phyloP scores from a whole-genome alignment of 78 protist genomes.

The Speleostelium caveatum region DNA sequence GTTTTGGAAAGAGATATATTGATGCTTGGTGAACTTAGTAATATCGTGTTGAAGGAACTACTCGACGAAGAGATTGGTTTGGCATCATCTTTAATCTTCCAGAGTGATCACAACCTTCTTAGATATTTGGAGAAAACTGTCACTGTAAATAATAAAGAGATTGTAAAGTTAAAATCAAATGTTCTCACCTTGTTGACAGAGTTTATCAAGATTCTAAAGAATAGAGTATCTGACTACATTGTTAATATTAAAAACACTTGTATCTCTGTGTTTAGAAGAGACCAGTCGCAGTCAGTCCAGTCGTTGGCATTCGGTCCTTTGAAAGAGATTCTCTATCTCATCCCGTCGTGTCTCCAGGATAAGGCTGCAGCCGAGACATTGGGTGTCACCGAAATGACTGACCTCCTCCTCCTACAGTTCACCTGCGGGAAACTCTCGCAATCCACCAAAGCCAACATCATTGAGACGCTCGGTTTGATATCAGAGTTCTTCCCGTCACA shows the following conservation, averaged over 20 bases:
- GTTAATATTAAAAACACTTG: slow-evolving; percentile 40
- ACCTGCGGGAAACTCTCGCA: slow-evolving; percentile 76
- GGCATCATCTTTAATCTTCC: slow-evolving; percentile 41
- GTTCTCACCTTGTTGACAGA: slow-evolving; percentile 17
- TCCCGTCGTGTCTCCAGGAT: too few species aligned
- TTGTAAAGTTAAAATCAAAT: slow-evolving; percentile 21
- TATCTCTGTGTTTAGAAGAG: slow-evolving; percentile 32
- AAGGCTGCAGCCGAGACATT: slow-evolving; percentile 15
- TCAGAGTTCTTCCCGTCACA: slow-evolving; percentile 36
- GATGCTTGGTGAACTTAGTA: slow-evolving; percentile 18
- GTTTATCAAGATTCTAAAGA: neutral
- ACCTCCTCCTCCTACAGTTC: slow-evolving; percentile 39
- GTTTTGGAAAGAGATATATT: slow-evolving; percentile 40
- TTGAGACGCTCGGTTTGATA: slow-evolving; percentile 59
- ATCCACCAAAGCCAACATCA: slow-evolving; percentile 58
- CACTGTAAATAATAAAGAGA: slow-evolving; percentile 16
- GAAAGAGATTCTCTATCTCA: slow-evolving; percentile 26
- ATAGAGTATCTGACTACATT: neutral
- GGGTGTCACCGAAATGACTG: slow-evolving; percentile 56
- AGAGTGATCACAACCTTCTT: slow-evolving; percentile 43
- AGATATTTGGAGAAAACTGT: slow-evolving; percentile 18
- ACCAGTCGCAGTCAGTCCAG: slow-evolving; percentile 51
- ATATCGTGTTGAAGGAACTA: slow-evolving; percentile 39
- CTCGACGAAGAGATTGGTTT: slow-evolving; percentile 62
- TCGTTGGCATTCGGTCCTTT: slow-evolving; percentile 37